Percentiles rank a stretch among this genome's conserved stretches.
These are phyloP conservation scores for Kentomonas sorsogonicus DNA, from an alignment of 208 protist species.

Conservation along the genomic window DNA sequence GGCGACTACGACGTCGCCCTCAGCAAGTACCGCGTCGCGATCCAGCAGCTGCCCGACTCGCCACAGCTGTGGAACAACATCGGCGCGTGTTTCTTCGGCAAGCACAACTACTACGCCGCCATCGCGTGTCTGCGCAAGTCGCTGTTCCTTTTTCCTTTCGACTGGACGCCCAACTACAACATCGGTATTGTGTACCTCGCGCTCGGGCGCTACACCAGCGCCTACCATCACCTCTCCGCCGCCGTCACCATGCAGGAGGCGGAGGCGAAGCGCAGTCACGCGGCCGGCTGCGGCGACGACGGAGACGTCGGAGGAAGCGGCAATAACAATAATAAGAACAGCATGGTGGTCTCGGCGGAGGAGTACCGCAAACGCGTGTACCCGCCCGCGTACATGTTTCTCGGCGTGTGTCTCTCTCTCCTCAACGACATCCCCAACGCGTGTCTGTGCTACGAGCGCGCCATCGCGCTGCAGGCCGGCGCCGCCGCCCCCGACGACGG, in stretches of 20 bases:
- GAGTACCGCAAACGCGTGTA: no score
- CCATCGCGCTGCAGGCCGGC: constrained; percentile 83
- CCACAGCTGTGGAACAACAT: constrained; percentile 98
- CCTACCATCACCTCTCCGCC: constrained; percentile 93
- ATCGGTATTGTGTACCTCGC: constrained; percentile 90
- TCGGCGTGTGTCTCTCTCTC: constrained; percentile 90
- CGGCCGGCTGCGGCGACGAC: no score
- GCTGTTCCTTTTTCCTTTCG: constrained; percentile 90
- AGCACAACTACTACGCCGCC: constrained; percentile 89
- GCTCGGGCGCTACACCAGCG: constrained; percentile 89
- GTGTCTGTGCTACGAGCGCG: constrained; percentile 86
- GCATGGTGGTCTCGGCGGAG: no score
- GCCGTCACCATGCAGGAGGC: constrained; percentile 86
- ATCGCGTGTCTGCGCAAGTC: constrained; percentile 94
- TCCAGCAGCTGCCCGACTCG: constrained; percentile 79
- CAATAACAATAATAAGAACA: no score
- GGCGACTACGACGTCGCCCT: constrained; percentile 94
- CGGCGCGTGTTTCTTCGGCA: constrained; percentile 96
- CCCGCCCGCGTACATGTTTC: constrained; percentile 90
- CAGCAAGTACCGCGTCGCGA: constrained; percentile 92
- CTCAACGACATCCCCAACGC: constrained; percentile 95
- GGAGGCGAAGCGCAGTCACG: neutral
- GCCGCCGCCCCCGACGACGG: no score
- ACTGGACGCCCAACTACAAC: constrained; percentile 96
- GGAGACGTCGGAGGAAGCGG: no score